Evolutionary conservation across 495 filamentous ascomycete species (phyloP).

Genomic region (Xylaria castorea): DNA sequence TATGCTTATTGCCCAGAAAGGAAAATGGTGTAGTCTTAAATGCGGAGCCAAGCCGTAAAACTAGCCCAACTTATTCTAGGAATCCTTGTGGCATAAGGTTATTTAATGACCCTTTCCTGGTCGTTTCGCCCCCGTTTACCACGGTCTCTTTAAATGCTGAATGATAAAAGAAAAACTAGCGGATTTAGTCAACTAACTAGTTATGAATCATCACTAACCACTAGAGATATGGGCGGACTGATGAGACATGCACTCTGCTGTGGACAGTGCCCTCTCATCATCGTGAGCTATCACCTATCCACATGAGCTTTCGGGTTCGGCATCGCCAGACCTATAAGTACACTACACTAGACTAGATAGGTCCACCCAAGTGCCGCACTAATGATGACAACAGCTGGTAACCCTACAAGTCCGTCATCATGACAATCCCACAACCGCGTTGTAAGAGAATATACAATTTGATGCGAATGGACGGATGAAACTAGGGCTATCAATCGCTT

Average conservation of each 20-base stretch:
- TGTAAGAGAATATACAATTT: not conserved
- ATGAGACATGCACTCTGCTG: not conserved
- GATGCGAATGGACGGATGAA: not conserved
- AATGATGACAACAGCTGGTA: slow-evolving; percentile 21
- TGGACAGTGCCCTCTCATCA: slow-evolving; percentile 6
- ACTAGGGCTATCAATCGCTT: not conserved
- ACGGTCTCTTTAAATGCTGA: not conserved
- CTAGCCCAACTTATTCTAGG: not conserved
- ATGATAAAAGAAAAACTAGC: not conserved
- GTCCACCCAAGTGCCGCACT: not conserved
- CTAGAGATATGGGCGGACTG: not conserved
- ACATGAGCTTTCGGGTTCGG: slow-evolving; percentile 12
- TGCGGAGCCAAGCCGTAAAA: not conserved
- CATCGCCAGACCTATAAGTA: not conserved
- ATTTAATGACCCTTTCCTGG: not conserved
- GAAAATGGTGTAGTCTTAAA: slow-evolving; percentile 5
- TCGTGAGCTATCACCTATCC: slow-evolving; percentile 1
- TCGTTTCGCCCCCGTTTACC: not conserved
- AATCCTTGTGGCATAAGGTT: not conserved
- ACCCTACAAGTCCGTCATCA: slow-evolving; percentile 17
- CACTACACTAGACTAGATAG: not conserved
- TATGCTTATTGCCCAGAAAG: slow-evolving; percentile 8
- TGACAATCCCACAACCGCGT: slow-evolving; percentile 1
- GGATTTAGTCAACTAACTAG: not conserved
- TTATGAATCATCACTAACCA: slow-evolving; percentile 12